A percentile compares a stretch with the other conserved stretches of the same genome.
Conservation (phyloP, 148 eudicot genomes). For the Hydrangea macrophylla region DNA sequence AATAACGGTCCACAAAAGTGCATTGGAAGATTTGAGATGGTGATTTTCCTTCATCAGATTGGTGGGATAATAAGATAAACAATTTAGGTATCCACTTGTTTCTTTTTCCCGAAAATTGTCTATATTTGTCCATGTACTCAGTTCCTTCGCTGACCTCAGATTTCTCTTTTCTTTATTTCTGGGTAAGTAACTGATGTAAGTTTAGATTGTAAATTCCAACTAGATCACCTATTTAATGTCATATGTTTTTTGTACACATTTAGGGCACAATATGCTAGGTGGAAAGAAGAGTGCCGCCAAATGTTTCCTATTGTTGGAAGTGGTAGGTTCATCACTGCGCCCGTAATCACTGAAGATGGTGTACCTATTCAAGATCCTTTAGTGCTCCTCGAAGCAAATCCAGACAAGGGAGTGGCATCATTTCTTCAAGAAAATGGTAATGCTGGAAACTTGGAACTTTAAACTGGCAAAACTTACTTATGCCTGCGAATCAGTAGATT, state of each 20-base stretch:
- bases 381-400: slow-evolving; percentile 60
- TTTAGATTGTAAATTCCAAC: background rate
- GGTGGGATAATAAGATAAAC: background rate
- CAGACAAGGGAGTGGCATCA: slow-evolving; percentile 21
- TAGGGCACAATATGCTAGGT: slow-evolving; percentile 67
- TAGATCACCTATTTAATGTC: background rate
- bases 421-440: slow-evolving; percentile 35
- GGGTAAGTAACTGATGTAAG: background rate
- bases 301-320: slow-evolving; percentile 91
- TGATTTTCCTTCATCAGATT: background rate
- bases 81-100: background rate
- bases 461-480: slow-evolving; percentile 7
- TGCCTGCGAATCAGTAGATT: too few species aligned
- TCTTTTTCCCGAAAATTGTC: background rate
- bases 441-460: slow-evolving; percentile 8
- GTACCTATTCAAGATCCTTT: slow-evolving; percentile 79
- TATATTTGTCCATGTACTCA: too few species aligned
- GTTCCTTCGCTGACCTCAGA: too few species aligned
- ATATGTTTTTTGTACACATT: slow-evolving; percentile 9
- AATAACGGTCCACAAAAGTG: background rate
- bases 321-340: slow-evolving; percentile 85
- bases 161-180: background rate
- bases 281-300: slow-evolving; percentile 75
- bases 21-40: background rate
- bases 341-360: slow-evolving; percentile 73